Evolutionary conservation across 768 basidiomycete genomes (phyloP), one percentile per base, ranked within the genome.

Genomic region (Dendrothele bispora): DNA sequence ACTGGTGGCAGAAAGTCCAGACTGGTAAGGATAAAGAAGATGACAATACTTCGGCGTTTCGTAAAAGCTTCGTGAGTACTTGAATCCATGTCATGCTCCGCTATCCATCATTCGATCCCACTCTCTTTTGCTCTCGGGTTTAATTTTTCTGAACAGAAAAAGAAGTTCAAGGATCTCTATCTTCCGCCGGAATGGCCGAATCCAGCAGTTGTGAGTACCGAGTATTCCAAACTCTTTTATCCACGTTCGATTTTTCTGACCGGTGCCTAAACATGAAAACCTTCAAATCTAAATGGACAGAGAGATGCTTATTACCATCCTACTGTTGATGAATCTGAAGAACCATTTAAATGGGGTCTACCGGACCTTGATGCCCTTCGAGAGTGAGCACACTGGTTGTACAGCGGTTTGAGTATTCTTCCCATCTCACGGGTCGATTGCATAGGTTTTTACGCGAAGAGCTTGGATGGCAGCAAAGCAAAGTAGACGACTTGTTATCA

Each of bases 1-100:
- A 86, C 37, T 99, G 97, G 97, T 99, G 97, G 97, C 64, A 70
- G 43, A 90, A 81, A 60, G 94, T 99, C 12, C 95, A 99, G 60
- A 83, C 76, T 40, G 97, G 97, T 4, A 83, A 83, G 61, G 97
- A 99, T 63, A 82, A 68, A 49, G 72, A 74, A n/a, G 74, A 75
- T 17, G 91, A 94, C 44, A 91, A 70, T 53, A 72, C 76, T 34
- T 84, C 87, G 14, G 80, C 82, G 58, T 98, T 95, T 71, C 81
- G 85, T 53, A 83, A 78, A 61, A 82, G 83, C 56, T 95, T 98
- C 70, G 93, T 93, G 61, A 64, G 91, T 62, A 39, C 29, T 52
- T 14, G 14, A n/a, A 5, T 26, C 3, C 10, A n/a, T 8, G 29
- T 8, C 15, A 11, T 24, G 2, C 18, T 12, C 25, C 22, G 25